Evolutionary conservation across 2,329 filamentous ascomycete genomes (phyloP).

Genomic region (Cladobotryum protrusum): DNA sequence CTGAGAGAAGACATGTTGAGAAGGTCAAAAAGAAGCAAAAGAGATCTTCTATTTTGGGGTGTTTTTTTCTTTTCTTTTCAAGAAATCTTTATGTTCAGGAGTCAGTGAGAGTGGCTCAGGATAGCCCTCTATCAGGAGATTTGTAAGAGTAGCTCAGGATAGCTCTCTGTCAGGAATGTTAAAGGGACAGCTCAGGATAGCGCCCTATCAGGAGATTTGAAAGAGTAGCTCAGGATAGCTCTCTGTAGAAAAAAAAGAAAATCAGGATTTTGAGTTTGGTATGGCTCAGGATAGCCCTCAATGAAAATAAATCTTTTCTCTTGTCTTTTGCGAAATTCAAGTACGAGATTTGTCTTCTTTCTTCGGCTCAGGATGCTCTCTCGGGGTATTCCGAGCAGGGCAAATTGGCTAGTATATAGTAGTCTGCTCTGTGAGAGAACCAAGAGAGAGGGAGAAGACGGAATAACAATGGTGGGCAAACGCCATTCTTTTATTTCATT

Average conservation of each 20-base stretch:
- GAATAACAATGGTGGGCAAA: too few relatives aligned
- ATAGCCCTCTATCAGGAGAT: slow-evolving; percentile 8
- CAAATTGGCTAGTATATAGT: too few relatives aligned
- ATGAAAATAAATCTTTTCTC: background rate
- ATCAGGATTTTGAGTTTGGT: slow-evolving; percentile 11
- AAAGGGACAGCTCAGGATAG: slow-evolving; percentile 6
- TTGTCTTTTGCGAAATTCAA: background rate
- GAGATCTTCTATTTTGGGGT: slow-evolving; percentile 8
- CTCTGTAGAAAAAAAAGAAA: slow-evolving; percentile 8
- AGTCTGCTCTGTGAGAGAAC: too few relatives aligned
- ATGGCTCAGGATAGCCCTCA: slow-evolving; percentile 17
- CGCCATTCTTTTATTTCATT: too few relatives aligned
- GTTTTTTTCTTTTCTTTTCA: too few relatives aligned
- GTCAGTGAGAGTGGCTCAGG: slow-evolving; percentile 11
- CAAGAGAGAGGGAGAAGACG: too few relatives aligned
- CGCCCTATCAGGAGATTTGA: background rate
- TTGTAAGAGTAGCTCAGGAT: slow-evolving; percentile 16
- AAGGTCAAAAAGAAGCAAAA: slow-evolving; percentile 3
- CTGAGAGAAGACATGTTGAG: slow-evolving; percentile 13
- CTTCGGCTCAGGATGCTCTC: background rate
- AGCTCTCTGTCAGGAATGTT: slow-evolving; percentile 14
- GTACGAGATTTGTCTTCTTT: background rate
- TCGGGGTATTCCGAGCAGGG: background rate
- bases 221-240: slow-evolving; percentile 15
- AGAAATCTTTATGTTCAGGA: slow-evolving; percentile 11